phyloP scores from a whole-genome alignment of 2,329 filamentous ascomycete species.

The Colletotrichum lupini region DNA sequence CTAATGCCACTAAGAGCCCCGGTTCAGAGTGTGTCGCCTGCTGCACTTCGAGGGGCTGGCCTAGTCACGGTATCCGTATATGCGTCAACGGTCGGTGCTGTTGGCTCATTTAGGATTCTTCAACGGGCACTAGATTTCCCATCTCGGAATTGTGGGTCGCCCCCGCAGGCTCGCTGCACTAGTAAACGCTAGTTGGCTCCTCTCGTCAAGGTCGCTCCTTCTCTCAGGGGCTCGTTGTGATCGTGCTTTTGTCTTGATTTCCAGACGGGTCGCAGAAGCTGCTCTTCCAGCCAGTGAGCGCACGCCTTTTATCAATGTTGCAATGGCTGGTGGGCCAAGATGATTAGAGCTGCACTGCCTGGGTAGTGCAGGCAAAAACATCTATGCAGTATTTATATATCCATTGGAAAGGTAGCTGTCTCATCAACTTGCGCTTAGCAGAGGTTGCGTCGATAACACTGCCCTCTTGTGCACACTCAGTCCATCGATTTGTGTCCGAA shows the following conservation, averaged over 20 bases:
- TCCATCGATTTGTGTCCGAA: not conserved
- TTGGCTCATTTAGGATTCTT: conserved; percentile 7
- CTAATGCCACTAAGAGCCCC: not conserved
- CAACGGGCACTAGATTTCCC: not conserved
- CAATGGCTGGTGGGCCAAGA: conserved; percentile 3
- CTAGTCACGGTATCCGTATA: not conserved
- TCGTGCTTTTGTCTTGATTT: not conserved
- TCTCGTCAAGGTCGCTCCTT: not conserved
- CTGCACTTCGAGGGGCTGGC: not conserved
- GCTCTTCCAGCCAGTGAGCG: conserved; percentile 7
- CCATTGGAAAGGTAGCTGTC: not conserved
- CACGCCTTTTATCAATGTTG: conserved; percentile 18
- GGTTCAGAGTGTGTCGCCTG: not conserved
- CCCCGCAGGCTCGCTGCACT: conserved; percentile 1
- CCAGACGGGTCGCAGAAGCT: not conserved
- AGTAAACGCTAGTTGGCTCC: not conserved
- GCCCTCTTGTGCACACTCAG: not conserved
- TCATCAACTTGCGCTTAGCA: conserved; percentile 4
- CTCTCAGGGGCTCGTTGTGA: conserved; percentile 12
- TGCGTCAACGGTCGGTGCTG: not conserved
- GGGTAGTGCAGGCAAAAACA: not conserved
- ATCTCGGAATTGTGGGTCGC: conserved; percentile 11
- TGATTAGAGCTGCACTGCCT: not conserved
- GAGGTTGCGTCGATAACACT: not conserved
- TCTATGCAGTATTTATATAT: conserved; percentile 7